Base-by-base conservation (phyloP, 192 early-diverging fungal species). In the Podochytrium sp. region DNA sequence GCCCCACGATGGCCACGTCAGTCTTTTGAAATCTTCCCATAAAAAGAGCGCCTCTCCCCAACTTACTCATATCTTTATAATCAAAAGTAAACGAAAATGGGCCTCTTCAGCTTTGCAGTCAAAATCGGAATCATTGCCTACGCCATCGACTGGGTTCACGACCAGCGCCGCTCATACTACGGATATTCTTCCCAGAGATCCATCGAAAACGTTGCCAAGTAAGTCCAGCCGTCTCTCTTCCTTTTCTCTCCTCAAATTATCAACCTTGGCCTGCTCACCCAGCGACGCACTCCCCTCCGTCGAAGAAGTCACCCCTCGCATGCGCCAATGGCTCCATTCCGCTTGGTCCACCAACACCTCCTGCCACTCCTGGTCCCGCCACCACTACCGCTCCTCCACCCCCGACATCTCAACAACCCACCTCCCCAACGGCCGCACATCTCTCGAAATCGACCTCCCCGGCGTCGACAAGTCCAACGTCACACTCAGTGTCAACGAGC, bases 101-200 rank as follows among this genome's bases (percentile, higher is more conserved):
- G 59, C 12, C 32, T 61, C 59, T 37, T 61, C 59, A 61, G 59
- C 37, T 61, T 61, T 35, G 59, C 35, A 20, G 32, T 29, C 59
- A 61, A 61, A 38, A 39, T 61, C 25, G 59, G 59, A 30, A 39
- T 61, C 1, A 33, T 61, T 16, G 59, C 59, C 38, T 61, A 61
- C 59, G 59, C 33, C n/a, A 61, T 64, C 73, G 64, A 75, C 32
- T 75, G 67, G 68, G 20, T 69, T 1, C 60, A 29, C 32, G 12
- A 33, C 32, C 34, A 61, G 34, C 55, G 29, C 20, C 55, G 3
- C 55, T 27, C 20, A 56, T 37, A 20, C 47, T 18, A 25, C 10
- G 55, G 55, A 1, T 27, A 61, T 29, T n/a, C 0, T 47, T 20
- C 12, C 37, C 59, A 23, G 7, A n/a, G n/a, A n/a, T 33, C 59